phyloP scores from a whole-genome alignment of 306 rosid genomes.

The Citrullus colocynthis region DNA sequence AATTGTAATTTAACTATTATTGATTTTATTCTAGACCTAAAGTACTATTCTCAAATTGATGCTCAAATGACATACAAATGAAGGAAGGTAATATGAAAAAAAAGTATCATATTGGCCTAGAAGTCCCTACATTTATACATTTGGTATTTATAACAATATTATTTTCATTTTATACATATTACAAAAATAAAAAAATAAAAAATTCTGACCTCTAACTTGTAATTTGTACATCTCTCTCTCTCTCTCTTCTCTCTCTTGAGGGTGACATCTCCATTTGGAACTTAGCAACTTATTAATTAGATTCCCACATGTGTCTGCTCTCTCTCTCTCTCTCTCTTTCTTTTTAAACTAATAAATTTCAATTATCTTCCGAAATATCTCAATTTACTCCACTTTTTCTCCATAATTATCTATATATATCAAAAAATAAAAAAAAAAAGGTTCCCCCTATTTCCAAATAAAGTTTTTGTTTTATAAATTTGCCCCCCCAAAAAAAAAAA shows the following conservation, averaged over 20 bases:
- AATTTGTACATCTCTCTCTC: slow-evolving; percentile 11
- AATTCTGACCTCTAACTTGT: neutral
- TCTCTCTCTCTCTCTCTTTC: slow-evolving; percentile 1
- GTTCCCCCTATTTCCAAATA: neutral
- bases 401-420: slow-evolving; percentile 4
- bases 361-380: slow-evolving; percentile 13
- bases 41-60: too few relatives aligned
- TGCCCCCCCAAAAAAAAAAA: neutral
- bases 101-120: too few relatives aligned
- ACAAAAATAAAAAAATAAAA: neutral
- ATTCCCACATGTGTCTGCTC: slow-evolving; percentile 28
- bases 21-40: too few relatives aligned
- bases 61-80: too few relatives aligned
- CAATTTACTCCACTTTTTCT: slow-evolving; percentile 15
- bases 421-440: neutral
- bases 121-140: neutral
- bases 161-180: neutral
- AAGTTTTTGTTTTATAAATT: neutral
- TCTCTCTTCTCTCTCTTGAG: slow-evolving; percentile 19
- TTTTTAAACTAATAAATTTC: neutral
- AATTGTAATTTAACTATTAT: too few relatives aligned
- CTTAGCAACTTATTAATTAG: slow-evolving; percentile 55
- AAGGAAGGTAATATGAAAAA: too few relatives aligned
- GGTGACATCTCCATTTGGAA: slow-evolving; percentile 25
- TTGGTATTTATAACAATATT: neutral